Evolutionary conservation across 192 early-diverging fungal genomes (phyloP), one percentile per base, ranked within the genome.

Genomic region (Phlyctochytrium planicorne): DNA sequence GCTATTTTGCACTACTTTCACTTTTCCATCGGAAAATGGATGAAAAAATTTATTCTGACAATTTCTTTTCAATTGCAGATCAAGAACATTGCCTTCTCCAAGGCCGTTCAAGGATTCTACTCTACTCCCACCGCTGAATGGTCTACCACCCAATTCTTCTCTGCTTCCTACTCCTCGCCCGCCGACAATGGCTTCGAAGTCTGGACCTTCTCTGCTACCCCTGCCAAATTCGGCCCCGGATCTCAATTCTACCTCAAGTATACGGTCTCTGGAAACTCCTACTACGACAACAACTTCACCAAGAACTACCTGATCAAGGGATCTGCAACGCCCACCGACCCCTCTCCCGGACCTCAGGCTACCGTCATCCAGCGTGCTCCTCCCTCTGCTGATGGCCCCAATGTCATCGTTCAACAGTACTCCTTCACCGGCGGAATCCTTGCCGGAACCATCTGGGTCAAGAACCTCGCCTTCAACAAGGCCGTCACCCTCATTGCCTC

Each of bases 391-490:
- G 20, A 47, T 20, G 40, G 40, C 40, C 40, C 40, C 40, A 47
- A 47, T 20, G 40, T 47, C 10, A 20, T 47, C 20, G 40, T 47
- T 6, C 40, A 47, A 20, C 40, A 47, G 40, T 47, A 47, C 40
- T 14, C 40, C 40, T 47, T 6, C 40, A 20, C 10, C 20, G 40
- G 40, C 40, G 6, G 10, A 6, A 47, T 14, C 10, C 40, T 47
- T 47, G 6, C 40, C 20, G 63, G 63, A 36, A 65, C 52, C 27
- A 37, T 65, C 29, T 59, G 47, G 50, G 47, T 65, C 40, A 4
- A 65, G 47, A 65, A 65, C 63, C 34, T 65, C 20, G 37, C 63
- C 47, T 65, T 25, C 63, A 65, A 14, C 27, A 65, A 65, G 40
- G 47, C 47, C 47, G 47, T 65, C 40, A 47, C 40, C 40, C 10